Percentiles rank a stretch among this genome's conserved stretches.
Conservation (phyloP, 305 asterid genomes). For the Fraxinus baroniana region DNA sequence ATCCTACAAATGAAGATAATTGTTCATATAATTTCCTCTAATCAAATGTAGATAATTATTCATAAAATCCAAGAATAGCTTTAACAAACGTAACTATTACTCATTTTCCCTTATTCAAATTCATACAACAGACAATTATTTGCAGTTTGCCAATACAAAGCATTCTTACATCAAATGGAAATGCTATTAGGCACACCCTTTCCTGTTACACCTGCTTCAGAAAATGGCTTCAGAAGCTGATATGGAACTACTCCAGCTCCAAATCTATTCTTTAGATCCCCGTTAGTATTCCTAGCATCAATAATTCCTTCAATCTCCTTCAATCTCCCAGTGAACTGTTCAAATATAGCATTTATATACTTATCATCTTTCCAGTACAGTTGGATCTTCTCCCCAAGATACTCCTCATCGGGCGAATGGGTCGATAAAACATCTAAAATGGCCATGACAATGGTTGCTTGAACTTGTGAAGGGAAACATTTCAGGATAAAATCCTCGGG, state of each 20-base stretch:
- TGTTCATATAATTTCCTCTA: background rate
- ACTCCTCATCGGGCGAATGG: constrained; percentile 88
- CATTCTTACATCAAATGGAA: constrained; percentile 46
- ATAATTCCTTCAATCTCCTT: constrained; percentile 68
- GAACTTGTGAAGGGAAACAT: constrained; percentile 62
- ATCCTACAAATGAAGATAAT: background rate
- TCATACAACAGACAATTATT: background rate
- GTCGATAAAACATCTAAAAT: constrained; percentile 58
- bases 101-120: background rate
- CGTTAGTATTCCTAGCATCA: constrained; percentile 47
- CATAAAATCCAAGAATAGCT: background rate
- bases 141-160: background rate
- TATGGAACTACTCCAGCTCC: constrained; percentile 67
- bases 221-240: constrained; percentile 58
- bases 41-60: background rate
- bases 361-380: constrained; percentile 38
- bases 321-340: constrained; percentile 44
- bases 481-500: constrained; percentile 60
- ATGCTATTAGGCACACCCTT: constrained; percentile 77
- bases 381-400: constrained; percentile 43
- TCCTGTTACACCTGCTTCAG: constrained; percentile 68
- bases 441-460: constrained; percentile 49
- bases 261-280: constrained; percentile 34
- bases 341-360: constrained; percentile 45
- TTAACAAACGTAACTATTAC: background rate